Evolutionary conservation across 2,329 filamentous ascomycete genomes (phyloP), one percentile per base, ranked within the genome.

Genomic region (Hypoxylon sp.): DNA sequence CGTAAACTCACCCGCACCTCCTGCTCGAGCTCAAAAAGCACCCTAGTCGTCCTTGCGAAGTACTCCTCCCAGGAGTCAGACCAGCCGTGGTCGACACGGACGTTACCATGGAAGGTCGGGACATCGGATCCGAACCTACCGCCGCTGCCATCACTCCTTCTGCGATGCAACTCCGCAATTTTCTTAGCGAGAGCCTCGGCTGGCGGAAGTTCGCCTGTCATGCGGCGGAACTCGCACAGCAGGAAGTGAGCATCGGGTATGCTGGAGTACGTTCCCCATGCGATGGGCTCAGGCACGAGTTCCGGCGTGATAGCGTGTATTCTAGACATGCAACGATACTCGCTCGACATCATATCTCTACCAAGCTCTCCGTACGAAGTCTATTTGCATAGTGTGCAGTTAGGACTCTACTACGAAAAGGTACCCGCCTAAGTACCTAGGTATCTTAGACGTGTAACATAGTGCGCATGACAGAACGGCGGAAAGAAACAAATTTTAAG

Each of bases 61-160:
- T 71, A 73, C 46, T 55, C 66, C 59, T 73, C 72, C 72, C 72
- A 73, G 3, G 65, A 63, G 3, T 55, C 53, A 0, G 48, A 63
- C 68, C 68, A 70, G 19, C 62, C 62, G 14, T 71, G 70, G 0
- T 70, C 52, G 10, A 72, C 61, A n/a, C 64, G 68, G 10, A 70
- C 58, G n/a, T 70, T 68, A 1, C 70, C 72, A n/a, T 71, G 68
- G 54, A 71, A 71, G 2, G 68, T 72, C 19, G 66, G 53, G 8
- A 63, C 31, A 19, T 70, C 63, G 17, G 60, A 71, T 14, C 72
- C 72, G n/a, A 71, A 72, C 44, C 9, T 58, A 8, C 37, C 47
- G 3, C 29, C 31, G 37, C 42, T 37, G 22, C 46, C 11, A 31
- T 11, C 11, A 24, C 37, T 26, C 9, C 56, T 70, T 14, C 35